These are phyloP conservation scores for Lactifluus echinatus DNA, from an alignment of 768 basidiomycete genomes.

Conservation along the genomic window DNA sequence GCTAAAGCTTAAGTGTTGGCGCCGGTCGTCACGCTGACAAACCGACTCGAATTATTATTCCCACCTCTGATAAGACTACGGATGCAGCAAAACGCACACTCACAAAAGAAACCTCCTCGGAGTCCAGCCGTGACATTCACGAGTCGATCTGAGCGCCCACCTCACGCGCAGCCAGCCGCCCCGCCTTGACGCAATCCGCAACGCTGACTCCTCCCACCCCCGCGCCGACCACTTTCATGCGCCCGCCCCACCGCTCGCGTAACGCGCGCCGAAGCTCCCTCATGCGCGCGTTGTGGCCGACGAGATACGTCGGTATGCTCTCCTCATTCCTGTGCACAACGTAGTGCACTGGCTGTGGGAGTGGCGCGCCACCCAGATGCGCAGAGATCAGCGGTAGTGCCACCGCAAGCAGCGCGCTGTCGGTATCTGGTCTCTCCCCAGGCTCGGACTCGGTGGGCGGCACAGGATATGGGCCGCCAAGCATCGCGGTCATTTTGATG, in stretches of 20 bases:
- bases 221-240: conserved; percentile 67
- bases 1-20: too few relatives aligned
- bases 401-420: conserved; percentile 23
- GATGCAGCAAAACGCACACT: neutral
- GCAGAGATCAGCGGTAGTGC: conserved; percentile 21
- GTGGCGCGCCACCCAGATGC: conserved; percentile 6
- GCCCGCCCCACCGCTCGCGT: conserved; percentile 29
- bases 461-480: conserved; percentile 65
- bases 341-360: conserved; percentile 48
- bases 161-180: conserved; percentile 37
- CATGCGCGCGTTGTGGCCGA: conserved; percentile 69
- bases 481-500: conserved; percentile 84
- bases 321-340: conserved; percentile 44
- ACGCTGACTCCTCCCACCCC: conserved; percentile 83
- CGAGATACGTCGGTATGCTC: conserved; percentile 72
- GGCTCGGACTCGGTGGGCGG: conserved; percentile 17
- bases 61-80: too few relatives aligned
- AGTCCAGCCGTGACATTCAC: neutral
- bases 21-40: too few relatives aligned
- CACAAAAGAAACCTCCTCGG: neutral
- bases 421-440: neutral
- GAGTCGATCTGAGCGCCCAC: neutral
- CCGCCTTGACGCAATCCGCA: conserved; percentile 75
- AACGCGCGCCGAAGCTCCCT: conserved; percentile 43
- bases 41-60: too few relatives aligned